Percentiles rank a stretch among this genome's conserved stretches.
phyloP scores from a whole-genome alignment of 2,329 filamentous ascomycete species.

The Pseudogymnoascus sp. region DNA sequence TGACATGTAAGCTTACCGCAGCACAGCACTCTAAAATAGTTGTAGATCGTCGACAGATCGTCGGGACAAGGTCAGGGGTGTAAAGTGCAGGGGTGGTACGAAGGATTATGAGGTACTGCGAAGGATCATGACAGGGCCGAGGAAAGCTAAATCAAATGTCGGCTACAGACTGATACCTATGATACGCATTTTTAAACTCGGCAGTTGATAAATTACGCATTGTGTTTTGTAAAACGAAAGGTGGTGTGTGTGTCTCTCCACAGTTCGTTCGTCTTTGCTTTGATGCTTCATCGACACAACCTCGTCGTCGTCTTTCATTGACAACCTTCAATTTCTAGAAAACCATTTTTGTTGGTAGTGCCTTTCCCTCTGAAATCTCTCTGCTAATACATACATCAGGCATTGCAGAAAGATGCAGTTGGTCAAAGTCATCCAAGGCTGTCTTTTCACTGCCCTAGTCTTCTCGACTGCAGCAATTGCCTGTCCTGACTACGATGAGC shows the following conservation, averaged over 20 bases:
- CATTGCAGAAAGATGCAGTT: background rate
- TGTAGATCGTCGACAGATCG: background rate
- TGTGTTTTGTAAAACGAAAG: background rate
- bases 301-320: background rate
- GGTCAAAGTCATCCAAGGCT: background rate
- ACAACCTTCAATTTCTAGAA: background rate
- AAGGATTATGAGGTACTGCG: background rate
- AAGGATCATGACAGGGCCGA: background rate
- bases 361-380: background rate
- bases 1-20: background rate
- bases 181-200: background rate
- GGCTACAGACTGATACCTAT: background rate
- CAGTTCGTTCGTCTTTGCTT: too few relatives aligned
- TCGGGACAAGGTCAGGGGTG: background rate
- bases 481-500: conserved; percentile 3
- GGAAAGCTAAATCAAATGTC: background rate
- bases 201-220: background rate
- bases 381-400: background rate
- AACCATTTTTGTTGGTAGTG: background rate
- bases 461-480: background rate
- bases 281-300: background rate
- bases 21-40: background rate
- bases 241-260: background rate
- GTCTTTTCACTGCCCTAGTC: background rate
- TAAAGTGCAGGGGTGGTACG: background rate